Conservation (phyloP, 2,329 filamentous ascomycete genomes). For the Claviceps purpurea region DNA sequence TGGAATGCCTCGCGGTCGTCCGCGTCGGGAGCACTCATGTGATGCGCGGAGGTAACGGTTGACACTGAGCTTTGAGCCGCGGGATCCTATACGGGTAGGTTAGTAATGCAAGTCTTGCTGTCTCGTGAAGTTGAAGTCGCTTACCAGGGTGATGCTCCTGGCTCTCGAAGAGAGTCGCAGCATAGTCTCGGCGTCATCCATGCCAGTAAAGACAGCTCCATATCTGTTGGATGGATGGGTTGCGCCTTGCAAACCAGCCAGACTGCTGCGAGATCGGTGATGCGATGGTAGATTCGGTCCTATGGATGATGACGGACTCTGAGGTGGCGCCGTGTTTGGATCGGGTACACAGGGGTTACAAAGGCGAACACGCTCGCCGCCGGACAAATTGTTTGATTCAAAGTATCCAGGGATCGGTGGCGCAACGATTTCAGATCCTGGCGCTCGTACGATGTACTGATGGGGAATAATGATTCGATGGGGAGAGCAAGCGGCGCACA, state of each 20-base stretch:
- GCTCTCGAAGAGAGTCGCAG: conserved; percentile 20
- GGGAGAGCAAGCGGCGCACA: conserved; percentile 80
- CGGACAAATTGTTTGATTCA: conserved; percentile 32
- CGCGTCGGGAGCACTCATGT: conserved; percentile 17
- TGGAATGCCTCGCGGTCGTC: conserved; percentile 19
- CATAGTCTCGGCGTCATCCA: conserved; percentile 21
- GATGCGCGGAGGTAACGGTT: conserved; percentile 14
- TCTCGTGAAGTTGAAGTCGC: no score
- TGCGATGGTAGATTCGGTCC: conserved; percentile 23
- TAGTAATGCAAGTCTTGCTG: neutral
- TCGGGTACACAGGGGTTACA: conserved; percentile 52
- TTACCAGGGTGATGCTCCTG: conserved; percentile 38
- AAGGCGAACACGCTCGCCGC: conserved; percentile 44
- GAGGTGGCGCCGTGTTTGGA: conserved; percentile 44
- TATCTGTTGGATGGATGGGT: conserved; percentile 18
- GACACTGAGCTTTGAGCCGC: conserved; percentile 9
- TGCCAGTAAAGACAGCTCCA: conserved; percentile 23
- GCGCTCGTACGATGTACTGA: conserved; percentile 80
- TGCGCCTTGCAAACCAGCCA: conserved; percentile 19
- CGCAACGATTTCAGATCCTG: conserved; percentile 30
- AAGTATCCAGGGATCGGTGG: conserved; percentile 24
- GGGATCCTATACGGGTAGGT: conserved; percentile 5
- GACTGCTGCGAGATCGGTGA: conserved; percentile 32
- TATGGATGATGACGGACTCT: conserved; percentile 23
- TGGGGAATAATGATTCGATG: conserved; percentile 90